A percentile compares a stretch with the other conserved stretches of the same genome.
These are phyloP conservation scores for Metarhizium anisopliae DNA, from an alignment of 2,329 filamentous ascomycete species.

Conservation along the genomic window DNA sequence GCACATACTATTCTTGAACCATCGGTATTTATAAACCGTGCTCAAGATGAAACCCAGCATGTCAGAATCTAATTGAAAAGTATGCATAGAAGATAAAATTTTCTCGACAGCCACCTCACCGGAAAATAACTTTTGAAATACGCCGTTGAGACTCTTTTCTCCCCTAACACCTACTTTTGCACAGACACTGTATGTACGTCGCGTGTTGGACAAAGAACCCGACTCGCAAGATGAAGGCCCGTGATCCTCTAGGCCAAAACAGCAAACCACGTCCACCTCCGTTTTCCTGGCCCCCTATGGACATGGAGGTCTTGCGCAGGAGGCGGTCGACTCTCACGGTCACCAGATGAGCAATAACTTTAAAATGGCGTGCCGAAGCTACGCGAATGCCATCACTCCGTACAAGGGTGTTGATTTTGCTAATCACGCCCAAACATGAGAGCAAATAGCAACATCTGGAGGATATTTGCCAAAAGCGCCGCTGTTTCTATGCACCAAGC, in stretches of 20 bases:
- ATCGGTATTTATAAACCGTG: neutral
- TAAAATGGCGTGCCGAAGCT: neutral
- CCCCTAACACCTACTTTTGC: neutral
- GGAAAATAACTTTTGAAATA: neutral
- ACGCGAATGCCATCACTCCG: neutral
- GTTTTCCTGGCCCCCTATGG: too few species aligned
- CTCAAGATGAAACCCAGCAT: neutral
- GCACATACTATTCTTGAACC: too few species aligned
- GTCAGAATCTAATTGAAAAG: neutral
- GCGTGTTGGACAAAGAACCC: neutral
- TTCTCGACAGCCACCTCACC: neutral
- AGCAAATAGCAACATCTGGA: neutral
- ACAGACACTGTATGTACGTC: neutral
- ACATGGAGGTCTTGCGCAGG: too few species aligned
- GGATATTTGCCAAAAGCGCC: neutral
- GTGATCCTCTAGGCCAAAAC: neutral
- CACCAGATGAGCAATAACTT: neutral
- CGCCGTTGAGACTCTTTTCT: neutral
- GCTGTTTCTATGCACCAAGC: neutral
- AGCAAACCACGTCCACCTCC: neutral
- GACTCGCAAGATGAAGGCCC: neutral
- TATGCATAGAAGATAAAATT: neutral
- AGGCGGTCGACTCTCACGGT: neutral
- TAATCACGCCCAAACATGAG: neutral
- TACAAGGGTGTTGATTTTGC: neutral